A percentile compares a stretch with the other conserved stretches of the same genome.
Conservation (phyloP, 2,329 filamentous ascomycete genomes). For the Domatiomyces catenatus region DNA sequence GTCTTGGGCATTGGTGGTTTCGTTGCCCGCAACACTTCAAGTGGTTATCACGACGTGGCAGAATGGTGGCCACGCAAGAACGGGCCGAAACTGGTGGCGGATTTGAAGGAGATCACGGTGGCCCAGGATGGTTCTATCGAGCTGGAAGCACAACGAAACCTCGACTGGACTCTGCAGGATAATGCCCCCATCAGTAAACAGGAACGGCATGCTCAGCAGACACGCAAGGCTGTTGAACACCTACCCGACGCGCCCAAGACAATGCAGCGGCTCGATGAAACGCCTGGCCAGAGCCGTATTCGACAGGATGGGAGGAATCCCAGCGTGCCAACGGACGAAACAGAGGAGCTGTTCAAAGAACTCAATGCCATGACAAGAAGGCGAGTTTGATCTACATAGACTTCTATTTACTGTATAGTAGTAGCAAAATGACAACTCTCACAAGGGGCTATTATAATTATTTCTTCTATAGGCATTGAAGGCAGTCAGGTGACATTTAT, state of each 20-base stretch:
- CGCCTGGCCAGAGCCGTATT: not conserved
- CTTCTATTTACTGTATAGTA: not conserved
- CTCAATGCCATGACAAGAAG: not conserved
- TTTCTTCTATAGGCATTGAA: too few species aligned
- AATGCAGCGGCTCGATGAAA: not conserved
- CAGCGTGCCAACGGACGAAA: not conserved
- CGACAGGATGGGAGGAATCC: not conserved
- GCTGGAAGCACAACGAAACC: slow-evolving; percentile 5
- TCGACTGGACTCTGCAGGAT: slow-evolving; percentile 8
- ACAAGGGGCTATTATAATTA: too few species aligned
- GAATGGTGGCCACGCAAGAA: slow-evolving; percentile 10
- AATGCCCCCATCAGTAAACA: slow-evolving; percentile 7
- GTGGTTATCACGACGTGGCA: not conserved
- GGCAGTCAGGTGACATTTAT: not conserved
- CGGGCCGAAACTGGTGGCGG: slow-evolving; percentile 11
- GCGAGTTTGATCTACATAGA: not conserved
- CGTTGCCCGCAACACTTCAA: slow-evolving; percentile 6
- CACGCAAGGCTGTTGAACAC: not conserved
- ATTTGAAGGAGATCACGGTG: slow-evolving; percentile 5
- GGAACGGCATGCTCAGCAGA: slow-evolving; percentile 1
- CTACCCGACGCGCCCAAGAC: not conserved
- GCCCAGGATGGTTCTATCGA: slow-evolving; percentile 11
- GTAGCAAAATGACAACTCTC: not conserved
- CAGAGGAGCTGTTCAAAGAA: not conserved
- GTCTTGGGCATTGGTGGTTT: slow-evolving; percentile 16